phyloP scores from a whole-genome alignment of 129 eudicot genomes.

The Lactuca saligna region DNA sequence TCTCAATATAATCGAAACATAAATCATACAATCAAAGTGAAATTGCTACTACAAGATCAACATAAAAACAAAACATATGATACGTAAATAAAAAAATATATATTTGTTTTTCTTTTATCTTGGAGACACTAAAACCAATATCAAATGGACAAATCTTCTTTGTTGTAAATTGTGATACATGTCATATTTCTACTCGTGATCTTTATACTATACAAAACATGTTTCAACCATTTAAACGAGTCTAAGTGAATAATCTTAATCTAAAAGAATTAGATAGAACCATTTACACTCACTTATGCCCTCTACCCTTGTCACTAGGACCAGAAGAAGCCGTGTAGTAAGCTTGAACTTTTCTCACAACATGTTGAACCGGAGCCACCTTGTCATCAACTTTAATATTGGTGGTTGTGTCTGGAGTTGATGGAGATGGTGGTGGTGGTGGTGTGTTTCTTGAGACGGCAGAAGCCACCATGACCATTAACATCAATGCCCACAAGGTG shows the following conservation, averaged over 20 bases:
- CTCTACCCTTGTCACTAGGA: constrained; percentile 26
- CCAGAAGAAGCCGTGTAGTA: constrained; percentile 32
- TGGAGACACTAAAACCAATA: neutral
- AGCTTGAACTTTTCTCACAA: constrained; percentile 25
- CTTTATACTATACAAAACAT: constrained; percentile 1
- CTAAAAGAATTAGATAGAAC: neutral
- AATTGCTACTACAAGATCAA: neutral
- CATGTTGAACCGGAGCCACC: neutral
- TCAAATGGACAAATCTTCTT: neutral
- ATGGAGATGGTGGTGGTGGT: neutral
- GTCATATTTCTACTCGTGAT: neutral
- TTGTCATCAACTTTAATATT: neutral
- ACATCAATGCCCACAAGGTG: constrained; percentile 18
- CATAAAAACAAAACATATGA: constrained; percentile 14
- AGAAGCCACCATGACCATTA: constrained; percentile 34
- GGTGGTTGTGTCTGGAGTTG: neutral
- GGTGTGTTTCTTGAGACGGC: constrained; percentile 23
- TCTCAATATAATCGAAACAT: constrained; percentile 5
- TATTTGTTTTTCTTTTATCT: neutral
- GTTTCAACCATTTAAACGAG: neutral
- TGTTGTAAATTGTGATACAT: neutral
- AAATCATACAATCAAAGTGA: constrained; percentile 5
- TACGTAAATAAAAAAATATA: constrained; percentile 1
- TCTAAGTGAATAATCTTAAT: neutral
- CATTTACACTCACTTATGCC: constrained; percentile 24